Evolutionary conservation across 768 basidiomycete species (phyloP).

Genomic region (Psilocybe azurescens): DNA sequence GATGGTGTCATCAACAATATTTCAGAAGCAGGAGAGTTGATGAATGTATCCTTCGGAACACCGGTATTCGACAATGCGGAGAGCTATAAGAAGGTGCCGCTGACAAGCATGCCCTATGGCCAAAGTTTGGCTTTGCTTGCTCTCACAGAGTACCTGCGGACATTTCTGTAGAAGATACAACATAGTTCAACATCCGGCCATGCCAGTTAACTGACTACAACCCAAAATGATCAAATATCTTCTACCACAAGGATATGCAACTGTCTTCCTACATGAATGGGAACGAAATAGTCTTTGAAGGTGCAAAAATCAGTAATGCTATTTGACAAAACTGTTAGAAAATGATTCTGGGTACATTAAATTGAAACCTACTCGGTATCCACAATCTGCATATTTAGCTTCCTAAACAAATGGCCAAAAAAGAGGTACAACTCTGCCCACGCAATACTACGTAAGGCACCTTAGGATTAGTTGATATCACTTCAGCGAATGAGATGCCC

Average conservation of each 20-base stretch:
- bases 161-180: conserved; percentile 5
- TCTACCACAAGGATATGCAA: conserved; percentile 13
- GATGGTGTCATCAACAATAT: conserved; percentile 49
- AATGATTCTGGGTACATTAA: neutral
- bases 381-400: conserved; percentile 38
- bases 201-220: neutral
- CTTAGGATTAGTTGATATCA: too few relatives aligned
- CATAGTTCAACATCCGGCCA: neutral
- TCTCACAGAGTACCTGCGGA: conserved; percentile 50
- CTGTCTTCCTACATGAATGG: conserved; percentile 34
- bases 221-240: conserved; percentile 5
- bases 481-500: conserved; percentile 6
- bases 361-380: conserved; percentile 32
- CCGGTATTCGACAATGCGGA: conserved; percentile 54
- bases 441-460: conserved; percentile 36
- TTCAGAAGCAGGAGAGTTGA: conserved; percentile 49
- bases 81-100: conserved; percentile 53
- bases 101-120: conserved; percentile 64
- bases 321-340: neutral
- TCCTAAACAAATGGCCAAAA: conserved; percentile 46
- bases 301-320: conserved; percentile 34
- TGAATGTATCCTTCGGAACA: conserved; percentile 56
- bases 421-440: conserved; percentile 48
- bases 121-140: conserved; percentile 46
- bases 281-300: conserved; percentile 42